Percentiles rank a stretch among this genome's conserved stretches.
Conservation (phyloP, 208 protist genomes). For the Acanthamoeba rhysodes region DNA sequence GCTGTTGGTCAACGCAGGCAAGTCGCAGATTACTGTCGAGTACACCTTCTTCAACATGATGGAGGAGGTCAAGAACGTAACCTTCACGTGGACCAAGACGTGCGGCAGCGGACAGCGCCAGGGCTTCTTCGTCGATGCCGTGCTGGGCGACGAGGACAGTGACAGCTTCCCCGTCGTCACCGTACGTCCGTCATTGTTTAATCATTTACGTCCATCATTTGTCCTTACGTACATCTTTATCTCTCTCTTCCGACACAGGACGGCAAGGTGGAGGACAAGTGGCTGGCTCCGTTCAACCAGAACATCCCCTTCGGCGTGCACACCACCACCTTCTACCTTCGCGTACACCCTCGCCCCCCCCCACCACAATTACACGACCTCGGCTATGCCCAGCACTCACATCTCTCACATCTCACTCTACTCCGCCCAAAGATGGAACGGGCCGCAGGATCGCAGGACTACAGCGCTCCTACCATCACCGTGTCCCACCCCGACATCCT, state of each 20-base stretch:
- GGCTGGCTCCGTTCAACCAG: not conserved
- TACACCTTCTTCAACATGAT: slow-evolving; percentile 15
- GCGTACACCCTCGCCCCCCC: not conserved
- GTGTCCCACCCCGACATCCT: not conserved
- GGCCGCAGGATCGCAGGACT: not conserved
- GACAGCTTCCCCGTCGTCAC: not conserved
- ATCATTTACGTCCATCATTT: too few relatives aligned
- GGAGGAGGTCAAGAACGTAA: not conserved
- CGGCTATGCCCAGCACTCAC: too few relatives aligned
- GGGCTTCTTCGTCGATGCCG: not conserved
- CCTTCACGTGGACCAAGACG: not conserved
- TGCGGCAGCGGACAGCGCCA: not conserved
- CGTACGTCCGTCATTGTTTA: not conserved
- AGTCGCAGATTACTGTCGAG: not conserved
- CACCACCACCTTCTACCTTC: not conserved
- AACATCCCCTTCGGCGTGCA: slow-evolving; percentile 5
- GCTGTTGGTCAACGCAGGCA: not conserved
- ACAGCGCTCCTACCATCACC: not conserved
- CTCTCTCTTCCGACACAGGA: not conserved
- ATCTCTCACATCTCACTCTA: not conserved
- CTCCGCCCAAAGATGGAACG: not conserved
- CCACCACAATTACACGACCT: too few relatives aligned
- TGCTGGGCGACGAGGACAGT: not conserved
- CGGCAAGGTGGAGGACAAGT: not conserved
- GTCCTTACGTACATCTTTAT: too few relatives aligned